Evolutionary conservation across 2,329 filamentous ascomycete species (phyloP).

Genomic region (Colletotrichum cuscutae): DNA sequence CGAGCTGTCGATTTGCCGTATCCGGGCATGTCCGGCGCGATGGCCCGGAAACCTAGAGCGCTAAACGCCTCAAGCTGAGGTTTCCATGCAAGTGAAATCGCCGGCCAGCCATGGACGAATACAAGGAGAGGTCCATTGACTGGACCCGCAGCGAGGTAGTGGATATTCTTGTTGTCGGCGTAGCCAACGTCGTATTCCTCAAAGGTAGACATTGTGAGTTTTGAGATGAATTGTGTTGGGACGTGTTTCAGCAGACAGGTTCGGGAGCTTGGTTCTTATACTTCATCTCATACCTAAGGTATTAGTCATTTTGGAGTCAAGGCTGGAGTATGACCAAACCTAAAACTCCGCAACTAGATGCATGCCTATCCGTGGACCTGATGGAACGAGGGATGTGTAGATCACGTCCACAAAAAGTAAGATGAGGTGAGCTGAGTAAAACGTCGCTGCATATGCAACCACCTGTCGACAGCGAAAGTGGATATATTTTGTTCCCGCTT

Average conservation of each 20-base stretch:
- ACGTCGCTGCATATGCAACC: not conserved
- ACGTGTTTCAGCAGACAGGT: not conserved
- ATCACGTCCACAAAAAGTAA: not conserved
- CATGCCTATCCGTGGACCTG: not conserved
- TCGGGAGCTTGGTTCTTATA: not conserved
- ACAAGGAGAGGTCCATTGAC: slow-evolving; percentile 42
- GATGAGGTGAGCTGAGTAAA: not conserved
- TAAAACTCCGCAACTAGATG: not conserved
- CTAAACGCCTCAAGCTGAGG: slow-evolving; percentile 42
- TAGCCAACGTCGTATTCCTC: not conserved
- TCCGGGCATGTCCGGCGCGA: slow-evolving; percentile 48
- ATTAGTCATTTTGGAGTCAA: no score
- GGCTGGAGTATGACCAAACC: not conserved
- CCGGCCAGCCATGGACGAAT: slow-evolving; percentile 51
- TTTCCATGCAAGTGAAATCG: slow-evolving; percentile 46
- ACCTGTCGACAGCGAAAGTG: not conserved
- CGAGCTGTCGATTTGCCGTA: slow-evolving; percentile 49
- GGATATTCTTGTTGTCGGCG: not conserved
- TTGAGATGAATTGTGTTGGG: not conserved
- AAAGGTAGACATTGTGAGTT: not conserved
- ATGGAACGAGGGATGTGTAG: not conserved
- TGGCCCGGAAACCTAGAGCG: slow-evolving; percentile 43
- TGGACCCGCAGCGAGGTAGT: not conserved
- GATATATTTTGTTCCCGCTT: not conserved
- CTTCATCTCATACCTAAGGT: not conserved